Base-by-base conservation (phyloP, 495 filamentous ascomycete species). In the Aspergillus nidulans region DNA sequence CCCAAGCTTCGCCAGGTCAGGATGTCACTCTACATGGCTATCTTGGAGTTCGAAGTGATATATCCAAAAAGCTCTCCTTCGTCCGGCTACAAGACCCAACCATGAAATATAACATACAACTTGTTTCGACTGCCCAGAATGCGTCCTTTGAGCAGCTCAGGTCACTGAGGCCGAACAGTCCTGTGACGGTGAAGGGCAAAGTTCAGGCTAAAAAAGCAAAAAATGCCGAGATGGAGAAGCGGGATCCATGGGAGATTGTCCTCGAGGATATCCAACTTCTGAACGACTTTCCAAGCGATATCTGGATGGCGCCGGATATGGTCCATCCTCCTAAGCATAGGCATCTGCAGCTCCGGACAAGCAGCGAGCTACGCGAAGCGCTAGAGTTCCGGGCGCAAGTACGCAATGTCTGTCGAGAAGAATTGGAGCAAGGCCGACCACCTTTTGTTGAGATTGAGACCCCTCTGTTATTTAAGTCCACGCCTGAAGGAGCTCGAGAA, bases 381-480 rank as follows among this genome's bases (percentile, higher is more conserved):
- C 71, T 91, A 23, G 59, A 55, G 10, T 84, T 86, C 63, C 83
- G 85, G 19, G 76, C 77, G 38, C 61, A 70, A 30, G 79, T 79
- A 13, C 76, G 77, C 34, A 67, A 67, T 25, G 49, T 69, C 30
- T 79, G 87, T 52, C 77, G 85, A 18, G 62, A 76, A 21, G 68
- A 77, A 9, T 70, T 94, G 48, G 63, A 71, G 18, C 57, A 63
- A 21, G 63, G 52, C 18, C 55, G 68, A 0, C 64, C 72, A 6
- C 72, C 70, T 0, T 96, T 96, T 60, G 66, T 82, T 6, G 89
- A 97, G 57, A 79, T 97, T 38, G 95, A 97, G 63, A 98, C 94
- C 0, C 94, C 94, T 2, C 67, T 96, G 13, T 76, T 98, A 15
- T 98, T 98, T 80, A 97, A 96, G 75, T 96, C 92, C 4, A 97